Evolutionary conservation across 164 flowering plant species (phyloP), one percentile per base, ranked within the genome.

Genomic region (Tetrastigma voinierianum): DNA sequence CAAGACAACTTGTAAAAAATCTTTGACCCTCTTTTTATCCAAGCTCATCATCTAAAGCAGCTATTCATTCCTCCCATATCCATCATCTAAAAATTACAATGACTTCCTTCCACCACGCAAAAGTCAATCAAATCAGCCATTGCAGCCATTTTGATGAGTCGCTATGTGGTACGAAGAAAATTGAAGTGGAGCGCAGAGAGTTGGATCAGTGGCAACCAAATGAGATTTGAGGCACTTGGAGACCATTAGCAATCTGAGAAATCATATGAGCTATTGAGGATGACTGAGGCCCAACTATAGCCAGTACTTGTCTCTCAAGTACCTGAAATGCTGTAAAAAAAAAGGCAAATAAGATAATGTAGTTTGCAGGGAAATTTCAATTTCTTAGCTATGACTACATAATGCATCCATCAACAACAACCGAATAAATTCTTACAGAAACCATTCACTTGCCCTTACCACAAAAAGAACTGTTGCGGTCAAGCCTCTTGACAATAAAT

Each of bases 261-360:
- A 88, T 74, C 69, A 83, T 74, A 68, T 89, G 98, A 57, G 97
- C 98, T 59, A 85, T 78, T 43, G 81, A 67, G 14, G 98, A 93
- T 12, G 98, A 89, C 56, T 83, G 93, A 25, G 98, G 98, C 23
- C 98, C 98, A 59, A 93, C 78, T 55, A 87, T 76, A 59, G 93
- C 87, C 64, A 87, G 87, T 14, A 82, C 80, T 18, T 79, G 90
- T 62, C 72, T 60, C 75, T 78, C 87, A 54, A 93, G 74, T 13
- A 89, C 66, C 82, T 87, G 85, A 73, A 93, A 79, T 75, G 87
- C 98, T 93, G 85, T 59, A 64, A 19, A 68, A 48, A 20, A 59
- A 13, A 25, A 20, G 43, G 48, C 24, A 23, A 51, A 52, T 48
- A 32, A 9, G 13, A 66, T 63, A 23, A 53, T 17, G 9, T 49